Evolutionary conservation across 2,329 filamentous ascomycete genomes (phyloP).

Genomic region (Neospermospora avenae): DNA sequence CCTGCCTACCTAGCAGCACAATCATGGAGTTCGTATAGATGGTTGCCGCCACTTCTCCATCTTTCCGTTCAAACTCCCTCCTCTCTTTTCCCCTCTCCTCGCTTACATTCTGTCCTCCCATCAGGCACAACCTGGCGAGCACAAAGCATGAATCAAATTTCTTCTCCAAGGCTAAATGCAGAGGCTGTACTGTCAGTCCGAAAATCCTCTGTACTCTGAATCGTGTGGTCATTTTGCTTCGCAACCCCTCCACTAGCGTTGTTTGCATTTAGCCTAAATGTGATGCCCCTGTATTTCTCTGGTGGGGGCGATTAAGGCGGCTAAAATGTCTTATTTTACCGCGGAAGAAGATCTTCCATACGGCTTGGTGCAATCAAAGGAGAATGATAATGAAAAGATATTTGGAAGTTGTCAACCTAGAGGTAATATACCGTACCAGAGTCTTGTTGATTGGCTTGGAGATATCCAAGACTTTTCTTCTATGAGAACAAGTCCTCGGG

Average conservation of each 20-base stretch:
- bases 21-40: not conserved
- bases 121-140: not conserved
- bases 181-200: not conserved
- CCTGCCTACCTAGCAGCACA: not conserved
- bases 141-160: too few species aligned
- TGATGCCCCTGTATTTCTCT: not conserved
- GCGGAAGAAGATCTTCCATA: conserved; percentile 2
- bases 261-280: conserved; percentile 6
- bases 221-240: conserved; percentile 2
- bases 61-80: not conserved
- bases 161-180: not conserved
- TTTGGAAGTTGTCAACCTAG: too few species aligned
- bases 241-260: not conserved
- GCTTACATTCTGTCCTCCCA: not conserved
- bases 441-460: too few species aligned
- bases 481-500: too few species aligned
- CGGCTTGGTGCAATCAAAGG: too few species aligned
- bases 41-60: not conserved
- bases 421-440: too few species aligned
- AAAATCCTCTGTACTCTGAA: not conserved
- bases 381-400: too few species aligned
- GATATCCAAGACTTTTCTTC: too few species aligned
- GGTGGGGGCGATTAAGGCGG: conserved; percentile 1
- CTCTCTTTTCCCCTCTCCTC: not conserved
- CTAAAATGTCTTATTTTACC: not conserved